A percentile compares a stretch with the other conserved stretches of the same genome.
Evolutionary conservation across 768 basidiomycete genomes (phyloP).

Genomic region (Auriscalpium orientale): DNA sequence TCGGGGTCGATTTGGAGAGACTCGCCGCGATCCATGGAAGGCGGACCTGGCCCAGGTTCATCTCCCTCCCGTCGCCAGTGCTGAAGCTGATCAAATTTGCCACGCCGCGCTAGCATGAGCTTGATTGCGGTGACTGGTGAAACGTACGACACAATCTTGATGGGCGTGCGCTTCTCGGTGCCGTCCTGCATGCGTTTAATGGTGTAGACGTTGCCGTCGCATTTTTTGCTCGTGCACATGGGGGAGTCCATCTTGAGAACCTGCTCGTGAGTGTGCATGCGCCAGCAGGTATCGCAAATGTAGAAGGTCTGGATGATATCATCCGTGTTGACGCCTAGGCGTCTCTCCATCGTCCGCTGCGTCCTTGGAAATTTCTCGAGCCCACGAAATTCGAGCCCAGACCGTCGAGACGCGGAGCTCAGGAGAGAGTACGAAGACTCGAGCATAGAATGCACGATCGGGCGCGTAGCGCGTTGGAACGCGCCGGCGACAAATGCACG

Average conservation of each 20-base stretch:
- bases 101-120: slow-evolving; percentile 15
- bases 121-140: slow-evolving; percentile 11
- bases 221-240: neutral
- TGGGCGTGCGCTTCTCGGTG: slow-evolving; percentile 13
- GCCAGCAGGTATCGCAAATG: slow-evolving; percentile 19
- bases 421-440: neutral
- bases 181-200: slow-evolving; percentile 5
- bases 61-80: slow-evolving; percentile 18
- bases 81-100: slow-evolving; percentile 20
- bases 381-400: neutral
- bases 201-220: slow-evolving; percentile 13
- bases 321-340: slow-evolving; percentile 16
- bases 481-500: neutral
- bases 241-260: neutral
- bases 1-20: slow-evolving; percentile 6
- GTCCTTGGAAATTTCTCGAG: slow-evolving; percentile 17
- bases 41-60: slow-evolving; percentile 4
- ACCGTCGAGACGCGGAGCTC: neutral
- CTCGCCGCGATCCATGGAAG: neutral
- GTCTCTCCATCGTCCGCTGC: slow-evolving; percentile 15
- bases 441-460: neutral
- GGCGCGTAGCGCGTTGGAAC: neutral
- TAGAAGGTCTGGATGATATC: slow-evolving; percentile 16
- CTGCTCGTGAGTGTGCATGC: slow-evolving; percentile 6
- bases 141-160: slow-evolving; percentile 18